A percentile compares a stretch with the other conserved stretches of the same genome.
phyloP scores from a whole-genome alignment of 306 rosid species.

The Cucurbita maxima region DNA sequence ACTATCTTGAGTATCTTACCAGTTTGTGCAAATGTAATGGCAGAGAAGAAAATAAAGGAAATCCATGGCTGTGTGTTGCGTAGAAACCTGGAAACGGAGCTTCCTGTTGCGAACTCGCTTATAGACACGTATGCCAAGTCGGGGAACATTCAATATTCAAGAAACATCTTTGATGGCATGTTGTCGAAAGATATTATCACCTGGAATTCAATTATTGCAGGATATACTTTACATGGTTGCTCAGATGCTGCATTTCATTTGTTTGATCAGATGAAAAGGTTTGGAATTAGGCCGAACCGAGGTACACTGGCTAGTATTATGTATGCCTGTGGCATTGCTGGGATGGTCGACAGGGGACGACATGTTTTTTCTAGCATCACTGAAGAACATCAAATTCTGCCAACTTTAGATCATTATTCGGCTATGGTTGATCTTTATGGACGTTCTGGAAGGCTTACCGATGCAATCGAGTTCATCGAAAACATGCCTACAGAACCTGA shows the following conservation, averaged over 20 bases:
- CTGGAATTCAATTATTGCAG: slow-evolving; percentile 72
- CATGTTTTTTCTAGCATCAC: slow-evolving; percentile 40
- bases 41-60: slow-evolving; percentile 56
- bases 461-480: slow-evolving; percentile 54
- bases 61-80: slow-evolving; percentile 66
- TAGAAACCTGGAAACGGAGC: slow-evolving; percentile 42
- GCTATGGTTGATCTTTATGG: slow-evolving; percentile 68
- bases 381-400: slow-evolving; percentile 41
- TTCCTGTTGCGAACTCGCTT: slow-evolving; percentile 45
- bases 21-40: slow-evolving; percentile 54
- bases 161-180: slow-evolving; percentile 53
- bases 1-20: slow-evolving; percentile 68
- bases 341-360: slow-evolving; percentile 57
- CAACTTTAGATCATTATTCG: slow-evolving; percentile 63
- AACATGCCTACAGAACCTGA: slow-evolving; percentile 67
- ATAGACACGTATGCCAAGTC: slow-evolving; percentile 77
- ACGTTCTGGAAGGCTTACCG: slow-evolving; percentile 69
- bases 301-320: slow-evolving; percentile 64
- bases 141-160: slow-evolving; percentile 52
- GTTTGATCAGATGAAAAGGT: slow-evolving; percentile 45
- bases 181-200: slow-evolving; percentile 54
- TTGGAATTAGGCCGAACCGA: slow-evolving; percentile 51
- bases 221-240: slow-evolving; percentile 59
- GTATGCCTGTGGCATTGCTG: slow-evolving; percentile 55
- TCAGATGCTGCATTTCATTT: slow-evolving; percentile 48